These are phyloP conservation scores for Solanum hybrid DNA, from an alignment of 305 asterid species.

Conservation along the genomic window DNA sequence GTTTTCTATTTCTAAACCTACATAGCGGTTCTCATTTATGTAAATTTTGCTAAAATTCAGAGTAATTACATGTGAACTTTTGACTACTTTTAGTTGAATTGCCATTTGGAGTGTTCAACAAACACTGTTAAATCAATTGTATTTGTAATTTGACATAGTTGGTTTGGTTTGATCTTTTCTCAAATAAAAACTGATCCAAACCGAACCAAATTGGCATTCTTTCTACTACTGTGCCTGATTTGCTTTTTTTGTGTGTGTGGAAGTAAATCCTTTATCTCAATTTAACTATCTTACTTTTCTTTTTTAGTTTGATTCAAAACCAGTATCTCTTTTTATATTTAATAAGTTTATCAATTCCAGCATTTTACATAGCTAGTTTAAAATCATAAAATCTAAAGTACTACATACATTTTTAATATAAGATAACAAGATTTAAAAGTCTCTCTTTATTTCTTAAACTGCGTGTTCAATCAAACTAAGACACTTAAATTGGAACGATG, in stretches of 20 bases:
- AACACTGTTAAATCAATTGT: not conserved
- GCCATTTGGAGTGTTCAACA: not conserved
- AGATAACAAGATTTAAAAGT: not conserved
- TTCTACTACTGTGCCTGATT: not conserved
- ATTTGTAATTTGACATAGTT: not conserved
- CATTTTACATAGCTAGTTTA: not conserved
- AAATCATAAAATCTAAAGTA: not conserved
- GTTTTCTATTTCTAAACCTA: constrained; percentile 21
- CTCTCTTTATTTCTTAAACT: not conserved
- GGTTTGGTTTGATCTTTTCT: not conserved
- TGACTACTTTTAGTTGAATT: not conserved
- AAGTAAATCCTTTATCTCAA: not conserved
- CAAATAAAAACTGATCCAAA: not conserved
- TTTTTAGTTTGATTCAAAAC: not conserved
- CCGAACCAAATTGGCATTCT: not conserved
- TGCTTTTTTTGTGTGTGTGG: not conserved
- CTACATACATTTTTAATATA: not conserved
- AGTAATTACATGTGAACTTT: not conserved
- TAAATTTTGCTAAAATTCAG: not conserved
- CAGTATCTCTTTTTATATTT: not conserved
- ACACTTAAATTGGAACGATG: not conserved
- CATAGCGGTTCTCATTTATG: not conserved
- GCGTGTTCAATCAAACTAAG: not conserved
- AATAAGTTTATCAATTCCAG: not conserved
- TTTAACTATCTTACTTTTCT: not conserved